Conservation (phyloP, 2,329 filamentous ascomycete genomes). For the Clonostachys chloroleuca region DNA sequence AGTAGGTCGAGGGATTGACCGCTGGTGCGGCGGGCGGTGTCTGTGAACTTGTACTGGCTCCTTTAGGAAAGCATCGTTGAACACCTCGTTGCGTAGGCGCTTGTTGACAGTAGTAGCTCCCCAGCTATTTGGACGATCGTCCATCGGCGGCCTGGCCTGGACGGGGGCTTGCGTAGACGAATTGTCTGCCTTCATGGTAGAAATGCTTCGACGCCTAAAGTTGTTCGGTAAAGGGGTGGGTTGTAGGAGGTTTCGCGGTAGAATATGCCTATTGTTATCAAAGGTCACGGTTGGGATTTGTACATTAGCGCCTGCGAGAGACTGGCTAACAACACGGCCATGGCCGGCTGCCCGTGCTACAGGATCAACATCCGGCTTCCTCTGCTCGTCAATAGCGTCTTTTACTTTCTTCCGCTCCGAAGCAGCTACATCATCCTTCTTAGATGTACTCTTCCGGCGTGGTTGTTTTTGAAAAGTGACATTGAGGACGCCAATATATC, state of each 20-base stretch:
- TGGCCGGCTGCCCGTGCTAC: neutral
- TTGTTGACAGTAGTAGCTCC: slow-evolving; percentile 90
- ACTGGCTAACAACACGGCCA: slow-evolving; percentile 61
- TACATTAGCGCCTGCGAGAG: slow-evolving; percentile 59
- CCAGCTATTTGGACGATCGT: slow-evolving; percentile 66
- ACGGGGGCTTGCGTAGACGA: slow-evolving; percentile 2
- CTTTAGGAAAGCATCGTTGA: slow-evolving; percentile 86
- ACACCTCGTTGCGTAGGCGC: slow-evolving; percentile 81
- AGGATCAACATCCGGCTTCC: slow-evolving; percentile 1
- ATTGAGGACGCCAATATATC: slow-evolving; percentile 95
- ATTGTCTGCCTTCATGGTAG: slow-evolving; percentile 15
- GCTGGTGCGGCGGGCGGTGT: slow-evolving; percentile 66
- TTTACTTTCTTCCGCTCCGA: slow-evolving; percentile 29
- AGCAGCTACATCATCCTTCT: slow-evolving; percentile 37
- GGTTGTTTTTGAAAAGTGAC: slow-evolving; percentile 87
- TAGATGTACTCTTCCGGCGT: slow-evolving; percentile 57
- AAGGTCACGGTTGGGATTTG: slow-evolving; percentile 87
- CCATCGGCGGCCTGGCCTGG: slow-evolving; percentile 32
- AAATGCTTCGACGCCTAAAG: slow-evolving; percentile 24
- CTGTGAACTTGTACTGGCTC: slow-evolving; percentile 78
- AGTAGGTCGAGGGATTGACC: slow-evolving; percentile 54
- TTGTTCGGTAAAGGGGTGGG: slow-evolving; percentile 37
- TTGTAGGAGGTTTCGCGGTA: slow-evolving; percentile 78
- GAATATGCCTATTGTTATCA: slow-evolving; percentile 89
- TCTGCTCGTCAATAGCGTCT: slow-evolving; percentile 9